A percentile compares a stretch with the other conserved stretches of the same genome.
Conservation (phyloP, 2,329 filamentous ascomycete species). For the Dactylellina cionopaga region DNA sequence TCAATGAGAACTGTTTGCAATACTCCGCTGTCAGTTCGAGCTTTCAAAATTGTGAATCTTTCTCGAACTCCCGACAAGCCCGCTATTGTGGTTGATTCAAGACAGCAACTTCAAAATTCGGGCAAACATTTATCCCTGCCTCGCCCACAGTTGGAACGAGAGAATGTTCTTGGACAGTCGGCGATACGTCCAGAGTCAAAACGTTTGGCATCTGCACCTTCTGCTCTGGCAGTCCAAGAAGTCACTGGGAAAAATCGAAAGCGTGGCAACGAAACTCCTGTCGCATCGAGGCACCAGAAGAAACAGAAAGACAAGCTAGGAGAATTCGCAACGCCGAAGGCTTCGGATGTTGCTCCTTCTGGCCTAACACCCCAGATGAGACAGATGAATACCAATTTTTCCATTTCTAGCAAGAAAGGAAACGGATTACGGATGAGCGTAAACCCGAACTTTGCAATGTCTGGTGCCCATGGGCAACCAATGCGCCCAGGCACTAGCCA, state of each 20-base stretch:
- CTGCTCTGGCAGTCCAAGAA: neutral
- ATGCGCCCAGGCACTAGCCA: constrained; percentile 37
- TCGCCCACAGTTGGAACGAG: constrained; percentile 4
- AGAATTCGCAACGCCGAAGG: constrained; percentile 34
- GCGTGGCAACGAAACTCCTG: constrained; percentile 42
- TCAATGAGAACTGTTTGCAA: constrained; percentile 17
- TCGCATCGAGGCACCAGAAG: constrained; percentile 38
- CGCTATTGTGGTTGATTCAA: constrained; percentile 9
- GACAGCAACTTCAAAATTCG: neutral
- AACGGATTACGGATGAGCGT: constrained; percentile 44
- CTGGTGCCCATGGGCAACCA: constrained; percentile 27
- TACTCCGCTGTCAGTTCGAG: constrained; percentile 1
- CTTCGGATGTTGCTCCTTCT: constrained; percentile 36
- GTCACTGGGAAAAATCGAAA: constrained; percentile 35
- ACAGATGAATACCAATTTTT: constrained; percentile 48
- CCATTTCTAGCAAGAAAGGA: constrained; percentile 47
- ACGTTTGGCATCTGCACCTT: neutral
- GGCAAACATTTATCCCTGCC: neutral
- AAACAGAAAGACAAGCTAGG: constrained; percentile 44
- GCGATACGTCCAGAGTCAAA: neutral
- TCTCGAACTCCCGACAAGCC: constrained; percentile 22
- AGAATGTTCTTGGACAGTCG: constrained; percentile 16
- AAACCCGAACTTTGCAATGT: constrained; percentile 26
- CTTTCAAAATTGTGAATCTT: constrained; percentile 14
- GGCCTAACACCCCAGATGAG: constrained; percentile 48